Conservation (phyloP, 1,139 yeast species). For the Kodamaea alishanica region DNA sequence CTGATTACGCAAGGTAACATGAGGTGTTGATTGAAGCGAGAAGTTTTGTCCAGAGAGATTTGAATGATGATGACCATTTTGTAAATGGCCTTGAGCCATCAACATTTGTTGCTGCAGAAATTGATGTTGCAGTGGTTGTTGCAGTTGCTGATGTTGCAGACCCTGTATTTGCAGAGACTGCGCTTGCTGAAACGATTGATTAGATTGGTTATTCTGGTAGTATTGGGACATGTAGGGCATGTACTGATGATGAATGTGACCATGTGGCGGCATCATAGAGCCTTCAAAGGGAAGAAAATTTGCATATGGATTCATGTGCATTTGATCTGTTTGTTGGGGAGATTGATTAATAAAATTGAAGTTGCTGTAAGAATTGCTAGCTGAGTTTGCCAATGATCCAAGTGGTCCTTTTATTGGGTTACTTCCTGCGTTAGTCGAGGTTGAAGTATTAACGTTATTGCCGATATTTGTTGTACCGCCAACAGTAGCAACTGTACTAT, state of each 20-base stretch:
- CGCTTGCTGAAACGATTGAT: neutral
- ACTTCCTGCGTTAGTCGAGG: slow-evolving; percentile 5
- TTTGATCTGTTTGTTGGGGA: neutral
- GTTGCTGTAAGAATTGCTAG: neutral
- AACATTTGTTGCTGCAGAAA: slow-evolving; percentile 2
- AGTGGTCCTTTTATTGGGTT: slow-evolving; percentile 3
- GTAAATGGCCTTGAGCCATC: neutral
- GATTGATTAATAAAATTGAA: slow-evolving; percentile 4
- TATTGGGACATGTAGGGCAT: slow-evolving; percentile 2
- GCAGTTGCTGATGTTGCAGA: slow-evolving; percentile 8
- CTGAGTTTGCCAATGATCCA: neutral
- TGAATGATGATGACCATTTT: neutral
- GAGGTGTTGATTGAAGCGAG: neutral
- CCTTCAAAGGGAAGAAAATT: slow-evolving; percentile 10
- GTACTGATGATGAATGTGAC: slow-evolving; percentile 5
- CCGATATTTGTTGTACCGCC: too few species aligned
- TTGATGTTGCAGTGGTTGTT: slow-evolving; percentile 7
- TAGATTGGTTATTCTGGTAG: neutral
- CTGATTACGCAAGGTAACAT: neutral
- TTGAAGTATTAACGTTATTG: neutral
- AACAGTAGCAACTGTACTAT: neutral
- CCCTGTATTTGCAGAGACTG: slow-evolving; percentile 7
- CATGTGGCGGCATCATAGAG: slow-evolving; percentile 4
- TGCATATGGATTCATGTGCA: slow-evolving; percentile 7
- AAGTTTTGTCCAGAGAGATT: neutral